Conservation (phyloP, 164 flowering plant genomes). For the Piper longum region DNA sequence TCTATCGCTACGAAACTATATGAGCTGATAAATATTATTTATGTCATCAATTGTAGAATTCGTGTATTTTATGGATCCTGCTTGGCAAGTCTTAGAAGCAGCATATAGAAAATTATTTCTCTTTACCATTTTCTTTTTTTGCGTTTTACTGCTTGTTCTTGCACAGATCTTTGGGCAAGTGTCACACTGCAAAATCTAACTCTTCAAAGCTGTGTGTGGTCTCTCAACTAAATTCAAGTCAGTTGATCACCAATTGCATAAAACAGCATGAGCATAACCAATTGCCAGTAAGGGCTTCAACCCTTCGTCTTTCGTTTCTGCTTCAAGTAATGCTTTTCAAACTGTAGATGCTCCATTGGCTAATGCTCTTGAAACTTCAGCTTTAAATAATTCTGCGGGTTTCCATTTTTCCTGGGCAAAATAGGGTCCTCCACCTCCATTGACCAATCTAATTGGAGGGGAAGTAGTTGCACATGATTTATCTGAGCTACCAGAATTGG, state of each 20-base stretch:
- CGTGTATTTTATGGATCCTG: too few relatives aligned
- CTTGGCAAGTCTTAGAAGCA: too few relatives aligned
- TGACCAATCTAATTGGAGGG: conserved; percentile 28
- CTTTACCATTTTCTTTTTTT: not conserved
- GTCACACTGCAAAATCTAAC: conserved; percentile 1
- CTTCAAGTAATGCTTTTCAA: not conserved
- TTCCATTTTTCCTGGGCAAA: conserved; percentile 88
- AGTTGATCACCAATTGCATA: conserved; percentile 1
- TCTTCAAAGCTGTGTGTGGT: conserved; percentile 3
- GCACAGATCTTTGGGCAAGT: not conserved
- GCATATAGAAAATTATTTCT: not conserved
- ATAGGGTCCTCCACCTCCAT: conserved; percentile 50
- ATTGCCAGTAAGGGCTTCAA: not conserved
- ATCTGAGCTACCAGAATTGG: conserved; percentile 44
- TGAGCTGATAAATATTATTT: too few relatives aligned
- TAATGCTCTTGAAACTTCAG: conserved; percentile 48
- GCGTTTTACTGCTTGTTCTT: not conserved
- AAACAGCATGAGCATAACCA: not conserved
- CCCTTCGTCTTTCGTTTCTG: not conserved
- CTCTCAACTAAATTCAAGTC: conserved; percentile 7
- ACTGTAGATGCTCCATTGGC: conserved; percentile 38
- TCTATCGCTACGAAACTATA: too few relatives aligned
- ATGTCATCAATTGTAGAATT: too few relatives aligned
- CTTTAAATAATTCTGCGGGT: conserved; percentile 40
- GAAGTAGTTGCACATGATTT: conserved; percentile 32